Conservation (phyloP, 176 grass and related monocot genomes). For the Avena sativa region DNA sequence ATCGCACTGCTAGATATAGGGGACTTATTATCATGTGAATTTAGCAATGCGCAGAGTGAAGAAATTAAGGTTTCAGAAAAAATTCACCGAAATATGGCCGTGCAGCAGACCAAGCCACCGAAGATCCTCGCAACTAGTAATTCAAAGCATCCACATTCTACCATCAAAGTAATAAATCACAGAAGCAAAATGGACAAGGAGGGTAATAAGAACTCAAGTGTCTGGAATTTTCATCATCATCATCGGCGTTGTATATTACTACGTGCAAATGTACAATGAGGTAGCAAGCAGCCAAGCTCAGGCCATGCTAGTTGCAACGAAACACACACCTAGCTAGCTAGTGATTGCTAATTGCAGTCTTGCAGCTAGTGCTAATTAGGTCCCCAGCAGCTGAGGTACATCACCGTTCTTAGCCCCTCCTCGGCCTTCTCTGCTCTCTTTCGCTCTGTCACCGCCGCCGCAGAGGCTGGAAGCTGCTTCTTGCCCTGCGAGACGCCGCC, state of each 20-base stretch:
- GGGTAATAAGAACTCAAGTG: not conserved
- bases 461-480: not conserved
- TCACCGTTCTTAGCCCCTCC: not conserved
- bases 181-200: not conserved
- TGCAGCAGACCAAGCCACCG: no score
- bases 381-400: not conserved
- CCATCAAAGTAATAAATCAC: no score
- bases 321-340: not conserved
- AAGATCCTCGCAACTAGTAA: no score
- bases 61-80: not conserved
- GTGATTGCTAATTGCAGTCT: not conserved
- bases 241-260: not conserved
- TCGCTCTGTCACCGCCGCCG: not conserved
- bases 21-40: not conserved
- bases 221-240: constrained; percentile 25
- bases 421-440: not conserved
- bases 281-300: not conserved
- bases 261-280: not conserved
- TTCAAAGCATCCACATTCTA: no score
- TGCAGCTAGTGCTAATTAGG: not conserved
- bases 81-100: no score
- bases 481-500: fast-evolving
- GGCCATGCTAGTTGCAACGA: not conserved
- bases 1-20: not conserved
- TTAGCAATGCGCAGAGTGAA: no score